Percentiles rank a stretch among this genome's conserved stretches.
Evolutionary conservation across 371 early-diverging fungal genomes (phyloP).

Genomic region (Lichtheimia hyalospora): DNA sequence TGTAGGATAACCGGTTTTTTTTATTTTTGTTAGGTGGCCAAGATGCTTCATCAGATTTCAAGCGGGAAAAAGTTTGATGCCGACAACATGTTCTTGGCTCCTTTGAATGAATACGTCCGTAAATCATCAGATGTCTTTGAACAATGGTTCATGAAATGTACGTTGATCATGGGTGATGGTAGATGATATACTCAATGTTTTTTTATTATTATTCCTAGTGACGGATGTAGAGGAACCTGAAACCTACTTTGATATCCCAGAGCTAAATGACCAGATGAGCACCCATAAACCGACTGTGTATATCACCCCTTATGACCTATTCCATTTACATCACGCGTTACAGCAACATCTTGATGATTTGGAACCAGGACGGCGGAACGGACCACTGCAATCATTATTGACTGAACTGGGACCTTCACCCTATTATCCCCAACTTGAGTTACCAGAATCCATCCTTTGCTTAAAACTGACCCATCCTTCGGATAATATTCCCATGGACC

Average conservation of each 20-base stretch:
- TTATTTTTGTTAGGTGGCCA: conserved; percentile 62
- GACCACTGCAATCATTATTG: conserved; percentile 79
- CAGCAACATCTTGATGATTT: conserved; percentile 70
- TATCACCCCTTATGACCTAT: conserved; percentile 88
- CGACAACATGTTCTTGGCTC: conserved; percentile 73
- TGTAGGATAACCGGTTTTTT: neutral
- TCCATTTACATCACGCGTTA: conserved; percentile 82
- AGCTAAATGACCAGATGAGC: conserved; percentile 81
- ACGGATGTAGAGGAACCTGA: conserved; percentile 85
- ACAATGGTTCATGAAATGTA: conserved; percentile 74
- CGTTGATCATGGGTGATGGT: conserved; percentile 6
- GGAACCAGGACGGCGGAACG: conserved; percentile 57
- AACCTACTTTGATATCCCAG: conserved; percentile 88
- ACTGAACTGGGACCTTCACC: conserved; percentile 85
- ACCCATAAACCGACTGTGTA: conserved; percentile 87
- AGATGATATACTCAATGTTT: neutral
- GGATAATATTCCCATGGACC: conserved; percentile 64
- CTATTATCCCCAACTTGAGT: conserved; percentile 47
- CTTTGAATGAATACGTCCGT: conserved; percentile 79
- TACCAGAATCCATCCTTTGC: conserved; percentile 65
- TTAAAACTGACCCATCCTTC: conserved; percentile 72
- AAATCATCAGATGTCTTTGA: conserved; percentile 75
- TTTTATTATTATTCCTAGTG: conserved; percentile 52
- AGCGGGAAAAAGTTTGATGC: conserved; percentile 74
- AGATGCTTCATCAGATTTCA: conserved; percentile 91